These are phyloP conservation scores for Claviceps sp. DNA, from an alignment of 2,329 filamentous ascomycete genomes.

Conservation along the genomic window DNA sequence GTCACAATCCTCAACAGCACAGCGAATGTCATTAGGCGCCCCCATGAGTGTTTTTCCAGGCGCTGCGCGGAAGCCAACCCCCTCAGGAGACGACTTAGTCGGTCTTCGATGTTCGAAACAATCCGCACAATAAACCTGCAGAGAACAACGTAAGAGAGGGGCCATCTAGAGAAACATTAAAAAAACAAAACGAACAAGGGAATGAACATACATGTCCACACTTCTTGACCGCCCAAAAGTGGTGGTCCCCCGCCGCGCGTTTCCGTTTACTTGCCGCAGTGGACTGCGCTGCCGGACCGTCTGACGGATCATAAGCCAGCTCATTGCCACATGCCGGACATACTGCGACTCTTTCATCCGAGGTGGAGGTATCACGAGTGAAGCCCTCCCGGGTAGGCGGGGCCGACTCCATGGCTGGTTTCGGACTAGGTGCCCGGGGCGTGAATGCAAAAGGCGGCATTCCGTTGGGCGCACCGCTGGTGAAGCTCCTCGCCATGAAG, in stretches of 20 bases:
- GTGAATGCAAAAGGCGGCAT: conserved; percentile 19
- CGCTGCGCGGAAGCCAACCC: conserved; percentile 26
- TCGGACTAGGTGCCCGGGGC: conserved; percentile 21
- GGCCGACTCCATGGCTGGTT: conserved; percentile 47
- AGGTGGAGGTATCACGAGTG: conserved; percentile 51
- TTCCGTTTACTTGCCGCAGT: conserved; percentile 25
- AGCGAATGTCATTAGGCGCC: conserved; percentile 26
- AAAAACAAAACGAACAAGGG: neutral
- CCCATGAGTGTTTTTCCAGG: conserved; percentile 14
- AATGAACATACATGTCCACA: conserved; percentile 67
- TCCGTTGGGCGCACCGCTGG: conserved; percentile 7
- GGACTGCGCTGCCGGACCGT: conserved; percentile 13
- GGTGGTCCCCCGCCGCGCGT: conserved; percentile 49
- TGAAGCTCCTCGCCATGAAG: conserved; percentile 10
- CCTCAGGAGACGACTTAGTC: conserved; percentile 18
- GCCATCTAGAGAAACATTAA: neutral
- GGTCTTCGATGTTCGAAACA: conserved; percentile 45
- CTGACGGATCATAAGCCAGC: conserved; percentile 55
- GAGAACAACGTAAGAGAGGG: neutral
- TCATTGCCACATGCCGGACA: conserved; percentile 83
- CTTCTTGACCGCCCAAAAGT: conserved; percentile 82
- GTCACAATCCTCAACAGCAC: conserved; percentile 43
- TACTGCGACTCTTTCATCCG: conserved; percentile 57
- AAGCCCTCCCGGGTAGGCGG: conserved; percentile 61
- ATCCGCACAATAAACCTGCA: conserved; percentile 47